Evolutionary conservation across 2,329 filamentous ascomycete species (phyloP), one percentile per base, ranked within the genome.

Genomic region (Verruconis gallopava): DNA sequence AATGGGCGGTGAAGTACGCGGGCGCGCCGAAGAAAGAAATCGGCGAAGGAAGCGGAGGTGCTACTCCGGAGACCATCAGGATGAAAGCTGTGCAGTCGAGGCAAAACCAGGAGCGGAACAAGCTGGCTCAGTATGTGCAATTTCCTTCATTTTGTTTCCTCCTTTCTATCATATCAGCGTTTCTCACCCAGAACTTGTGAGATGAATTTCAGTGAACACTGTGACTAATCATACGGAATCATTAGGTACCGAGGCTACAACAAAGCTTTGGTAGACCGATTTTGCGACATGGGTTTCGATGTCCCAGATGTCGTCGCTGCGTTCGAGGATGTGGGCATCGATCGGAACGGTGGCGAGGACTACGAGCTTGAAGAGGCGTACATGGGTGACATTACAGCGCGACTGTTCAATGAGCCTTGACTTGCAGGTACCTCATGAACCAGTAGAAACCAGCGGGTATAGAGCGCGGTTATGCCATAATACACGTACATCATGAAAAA

Each of bases 251-350:
- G 81, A 49, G 89, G 91, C 2, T 96, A 93, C 62, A 88, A 86
- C 62, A 81, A 79, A 54, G 73, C 81, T 21, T 69, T 95, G 32
- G 75, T 96, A 49, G 78, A 91, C 53, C 74, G 81, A 3, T 96
- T 96, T 52, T 77, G 83, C 13, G 74, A 69, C 52, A 96, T 96
- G 89, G 89, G 89, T 9, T 96, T 96, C 52, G 79, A 85, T 44
- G 73, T 93, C 2, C 82, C 88, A 38, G 71, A 74, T n/a, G 85
- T 96, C 1, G 85, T 95, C 0, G 73, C 81, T 6, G 84, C 85
- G 0, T 93, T 95, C 54, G 71, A 80, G 40, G 82, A 73, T 46
- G 79, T 91, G 5, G 82, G 84, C 4, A 88, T 94, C 50, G 83
- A 89, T 48, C 74, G 75, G 14, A 85, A 81, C 50, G 73, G 72